Conservation (phyloP, 2,329 filamentous ascomycete genomes). For the Aspergillus proliferans region DNA sequence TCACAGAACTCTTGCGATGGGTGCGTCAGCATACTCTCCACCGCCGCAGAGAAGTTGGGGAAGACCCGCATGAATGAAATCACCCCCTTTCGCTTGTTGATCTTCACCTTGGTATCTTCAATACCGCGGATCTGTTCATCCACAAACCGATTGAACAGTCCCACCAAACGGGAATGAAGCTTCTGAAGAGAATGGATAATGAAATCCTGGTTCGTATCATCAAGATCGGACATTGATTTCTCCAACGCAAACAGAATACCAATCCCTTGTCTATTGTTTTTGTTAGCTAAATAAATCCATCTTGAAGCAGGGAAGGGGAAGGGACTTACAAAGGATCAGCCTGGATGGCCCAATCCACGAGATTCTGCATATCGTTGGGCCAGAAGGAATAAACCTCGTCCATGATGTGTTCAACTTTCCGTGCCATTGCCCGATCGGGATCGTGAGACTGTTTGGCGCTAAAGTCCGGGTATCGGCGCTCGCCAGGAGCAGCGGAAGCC, state of each 20-base stretch:
- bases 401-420: conserved; percentile 78
- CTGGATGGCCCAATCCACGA: conserved; percentile 77
- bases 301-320: neutral
- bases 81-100: conserved; percentile 96
- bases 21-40: conserved; percentile 74
- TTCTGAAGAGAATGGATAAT: conserved; percentile 73
- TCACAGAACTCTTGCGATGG: conserved; percentile 52
- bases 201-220: conserved; percentile 91
- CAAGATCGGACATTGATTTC: conserved; percentile 68
- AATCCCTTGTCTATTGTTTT: conserved; percentile 65
- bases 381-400: conserved; percentile 81
- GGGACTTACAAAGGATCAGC: conserved; percentile 70
- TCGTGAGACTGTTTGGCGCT: conserved; percentile 73
- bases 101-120: conserved; percentile 97
- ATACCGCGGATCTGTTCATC: conserved; percentile 94
- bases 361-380: conserved; percentile 66
- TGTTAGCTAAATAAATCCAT: conserved; percentile 17
- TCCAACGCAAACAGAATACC: conserved; percentile 78
- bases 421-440: conserved; percentile 79
- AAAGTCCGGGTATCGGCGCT: conserved; percentile 66
- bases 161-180: conserved; percentile 66
- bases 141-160: conserved; percentile 78
- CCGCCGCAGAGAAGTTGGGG: conserved; percentile 71
- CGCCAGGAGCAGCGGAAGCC: conserved; percentile 56
- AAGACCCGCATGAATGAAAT: conserved; percentile 94